Evolutionary conservation across 495 filamentous ascomycete species (phyloP).

Genomic region (Aspergillus cristatus): DNA sequence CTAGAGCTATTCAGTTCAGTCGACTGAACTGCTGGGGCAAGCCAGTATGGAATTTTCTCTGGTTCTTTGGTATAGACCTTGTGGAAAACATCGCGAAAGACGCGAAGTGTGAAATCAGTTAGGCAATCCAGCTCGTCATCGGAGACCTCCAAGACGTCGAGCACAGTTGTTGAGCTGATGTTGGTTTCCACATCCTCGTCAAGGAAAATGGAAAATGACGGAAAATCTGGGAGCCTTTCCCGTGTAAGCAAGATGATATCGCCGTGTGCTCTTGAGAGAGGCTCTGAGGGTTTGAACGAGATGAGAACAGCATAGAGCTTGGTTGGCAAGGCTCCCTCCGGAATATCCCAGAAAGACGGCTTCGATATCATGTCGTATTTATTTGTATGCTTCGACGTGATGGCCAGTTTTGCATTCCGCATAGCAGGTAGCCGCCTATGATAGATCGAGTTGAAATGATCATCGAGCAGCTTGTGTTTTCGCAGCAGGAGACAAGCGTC

Average conservation of each 20-base stretch:
- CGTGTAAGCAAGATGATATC: slow-evolving; percentile 70
- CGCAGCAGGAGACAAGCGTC: slow-evolving; percentile 68
- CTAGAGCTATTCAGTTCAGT: slow-evolving; percentile 8
- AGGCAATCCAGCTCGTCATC: slow-evolving; percentile 39
- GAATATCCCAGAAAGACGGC: slow-evolving; percentile 63
- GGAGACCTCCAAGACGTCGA: slow-evolving; percentile 29
- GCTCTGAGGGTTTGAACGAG: slow-evolving; percentile 45
- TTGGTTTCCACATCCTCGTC: slow-evolving; percentile 48
- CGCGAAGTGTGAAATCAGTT: slow-evolving; percentile 58
- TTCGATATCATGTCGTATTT: slow-evolving; percentile 73
- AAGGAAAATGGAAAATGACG: slow-evolving; percentile 62
- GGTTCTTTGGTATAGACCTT: slow-evolving; percentile 62
- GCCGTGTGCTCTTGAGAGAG: slow-evolving; percentile 49
- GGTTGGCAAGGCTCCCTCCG: slow-evolving; percentile 38
- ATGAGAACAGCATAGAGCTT: slow-evolving; percentile 59
- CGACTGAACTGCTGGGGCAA: slow-evolving; percentile 49
- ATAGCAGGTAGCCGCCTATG: slow-evolving; percentile 69
- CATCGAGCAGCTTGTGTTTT: slow-evolving; percentile 58
- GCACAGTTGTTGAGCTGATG: slow-evolving; percentile 39
- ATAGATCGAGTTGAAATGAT: slow-evolving; percentile 62
- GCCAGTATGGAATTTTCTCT: slow-evolving; percentile 71
- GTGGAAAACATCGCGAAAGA: slow-evolving; percentile 84
- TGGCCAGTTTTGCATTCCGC: slow-evolving; percentile 82
- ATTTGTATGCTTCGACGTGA: slow-evolving; percentile 64
- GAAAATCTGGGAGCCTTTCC: slow-evolving; percentile 51